Conservation (phyloP, 176 grass and related monocot genomes). For the Avena atlantica region DNA sequence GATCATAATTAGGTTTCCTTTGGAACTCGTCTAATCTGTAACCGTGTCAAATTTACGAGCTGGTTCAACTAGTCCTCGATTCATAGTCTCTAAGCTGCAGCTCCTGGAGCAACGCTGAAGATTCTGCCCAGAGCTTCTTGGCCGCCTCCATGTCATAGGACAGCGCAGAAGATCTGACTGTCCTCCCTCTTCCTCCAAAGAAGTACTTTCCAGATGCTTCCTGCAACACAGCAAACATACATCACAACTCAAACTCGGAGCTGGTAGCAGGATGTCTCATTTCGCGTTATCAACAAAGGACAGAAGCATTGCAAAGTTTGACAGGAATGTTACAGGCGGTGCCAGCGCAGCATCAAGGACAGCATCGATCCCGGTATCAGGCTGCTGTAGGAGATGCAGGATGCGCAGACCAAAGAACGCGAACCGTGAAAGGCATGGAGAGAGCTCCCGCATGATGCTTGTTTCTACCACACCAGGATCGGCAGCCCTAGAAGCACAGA, state of each 20-base stretch:
- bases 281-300: background rate
- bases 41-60: background rate
- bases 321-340: conserved; percentile 51
- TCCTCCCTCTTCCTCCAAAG: conserved; percentile 83
- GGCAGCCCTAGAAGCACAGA: conserved; percentile 59
- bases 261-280: background rate
- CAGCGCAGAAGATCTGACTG: conserved; percentile 61
- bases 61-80: background rate
- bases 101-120: conserved; percentile 61
- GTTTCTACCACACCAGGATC: conserved; percentile 84
- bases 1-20: background rate
- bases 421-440: conserved; percentile 54
- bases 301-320: background rate
- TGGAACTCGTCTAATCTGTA: background rate
- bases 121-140: conserved; percentile 74
- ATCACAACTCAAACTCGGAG: background rate
- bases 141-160: conserved; percentile 61
- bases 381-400: conserved; percentile 62
- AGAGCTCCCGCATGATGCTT: conserved; percentile 87
- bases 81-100: conserved; percentile 38
- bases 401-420: conserved; percentile 56
- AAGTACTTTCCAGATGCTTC: conserved; percentile 85
- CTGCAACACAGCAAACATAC: conserved; percentile 44
- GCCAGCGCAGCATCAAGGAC: conserved; percentile 87
- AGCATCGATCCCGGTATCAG: conserved; percentile 59